phyloP scores from a whole-genome alignment of 345 rosid genomes.

The Eucalyptus leucophloia region DNA sequence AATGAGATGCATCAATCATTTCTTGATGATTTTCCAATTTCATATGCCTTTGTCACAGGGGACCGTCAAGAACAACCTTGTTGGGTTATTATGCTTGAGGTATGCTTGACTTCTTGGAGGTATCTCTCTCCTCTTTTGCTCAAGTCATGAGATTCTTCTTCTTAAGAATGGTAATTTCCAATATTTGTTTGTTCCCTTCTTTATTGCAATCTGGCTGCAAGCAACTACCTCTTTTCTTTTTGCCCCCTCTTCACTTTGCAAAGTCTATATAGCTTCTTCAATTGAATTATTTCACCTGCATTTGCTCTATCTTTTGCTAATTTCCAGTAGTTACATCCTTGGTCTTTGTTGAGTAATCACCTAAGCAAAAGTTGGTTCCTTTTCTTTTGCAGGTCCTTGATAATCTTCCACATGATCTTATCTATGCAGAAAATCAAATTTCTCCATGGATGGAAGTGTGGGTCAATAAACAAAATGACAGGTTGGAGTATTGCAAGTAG shows the following conservation, averaged over 20 bases:
- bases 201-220: background rate
- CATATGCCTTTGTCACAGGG: background rate
- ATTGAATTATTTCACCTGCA: background rate
- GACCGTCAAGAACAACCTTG: background rate
- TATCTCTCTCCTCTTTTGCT: background rate
- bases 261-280: background rate
- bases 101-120: background rate
- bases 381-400: conserved; percentile 69
- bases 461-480: conserved; percentile 60
- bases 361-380: conserved; percentile 16
- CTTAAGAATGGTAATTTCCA: background rate
- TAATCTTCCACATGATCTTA: conserved; percentile 95
- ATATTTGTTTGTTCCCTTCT: background rate
- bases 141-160: background rate
- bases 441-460: conserved; percentile 95
- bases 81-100: background rate
- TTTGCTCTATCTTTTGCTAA: background rate
- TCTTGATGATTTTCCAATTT: background rate
- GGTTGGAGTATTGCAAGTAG: conserved; percentile 17
- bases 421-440: conserved; percentile 71
- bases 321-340: background rate
- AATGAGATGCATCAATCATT: background rate
- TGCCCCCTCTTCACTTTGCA: background rate
- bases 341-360: conserved; percentile 16
- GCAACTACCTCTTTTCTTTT: background rate